Base-by-base conservation (phyloP, 139 green algal genomes). In the Micromonas pusilla region DNA sequence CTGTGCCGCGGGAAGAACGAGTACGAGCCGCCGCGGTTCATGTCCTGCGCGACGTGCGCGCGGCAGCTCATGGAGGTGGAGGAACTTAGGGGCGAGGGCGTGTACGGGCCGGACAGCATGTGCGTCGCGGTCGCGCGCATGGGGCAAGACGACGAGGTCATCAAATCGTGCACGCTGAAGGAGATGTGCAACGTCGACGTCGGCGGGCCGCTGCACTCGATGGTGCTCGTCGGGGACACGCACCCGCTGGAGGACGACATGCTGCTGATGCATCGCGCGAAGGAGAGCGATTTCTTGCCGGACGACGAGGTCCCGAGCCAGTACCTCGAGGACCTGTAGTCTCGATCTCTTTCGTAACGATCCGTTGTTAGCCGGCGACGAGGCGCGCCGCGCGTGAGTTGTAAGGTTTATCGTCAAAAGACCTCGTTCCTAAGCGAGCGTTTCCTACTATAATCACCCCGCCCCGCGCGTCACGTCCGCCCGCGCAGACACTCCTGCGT, bases 31-130 rank as follows among this genome's bases (percentile, higher is more conserved):
- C 92, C 94, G 3, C 81, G 88, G 26, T 92, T 87, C 79, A 91
- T 91, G 87, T 89, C 79, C 80, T 82, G 91, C 25, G 82, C 80
- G 62, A 90, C 84, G 26, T 88, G 87, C 1, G 72, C 95, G 0
- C 71, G 90, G 74, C 92, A 98, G 85, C 87, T 98, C 78, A 81
- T 98, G 31, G 89, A 97, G 76, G 77, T 98, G 6, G 94, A 97
- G 86, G 82, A 85, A 21, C 65, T 23, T 66, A 65, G 89, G 2
- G 39, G 82, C 0, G 87, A 91, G 68, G 85, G 86, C 23, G 94
- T 86, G 0, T 96, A 91, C 52, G 73, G 72, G 13, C 13, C 52
- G 2, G 83, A 91, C 31, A 93, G 87, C 0, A 78, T 96, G 26
- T 84, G 39, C 45, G 88, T 98, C 6, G 94, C 91, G 0, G 80